phyloP scores from a whole-genome alignment of 2,329 filamentous ascomycete species.

The Aspergillus jensenii region DNA sequence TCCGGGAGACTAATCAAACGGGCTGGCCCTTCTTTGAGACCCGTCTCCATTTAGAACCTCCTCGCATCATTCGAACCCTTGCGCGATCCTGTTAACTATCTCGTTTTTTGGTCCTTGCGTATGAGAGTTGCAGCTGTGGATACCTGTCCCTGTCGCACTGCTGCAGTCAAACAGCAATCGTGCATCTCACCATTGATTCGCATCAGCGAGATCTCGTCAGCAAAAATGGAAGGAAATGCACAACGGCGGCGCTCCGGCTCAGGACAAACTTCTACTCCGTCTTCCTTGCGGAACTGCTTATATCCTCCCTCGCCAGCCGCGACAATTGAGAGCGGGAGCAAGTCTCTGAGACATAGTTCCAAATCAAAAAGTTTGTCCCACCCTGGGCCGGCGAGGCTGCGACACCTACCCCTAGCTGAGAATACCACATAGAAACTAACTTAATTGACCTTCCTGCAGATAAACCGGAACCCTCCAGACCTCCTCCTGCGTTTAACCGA shows the following conservation, averaged over 20 bases:
- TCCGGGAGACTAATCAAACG: constrained; percentile 9
- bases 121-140: constrained; percentile 13
- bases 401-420: constrained; percentile 2
- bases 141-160: constrained; percentile 17
- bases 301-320: constrained; percentile 26
- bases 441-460: constrained; percentile 15
- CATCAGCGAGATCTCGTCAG: constrained; percentile 17
- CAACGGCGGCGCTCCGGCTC: constrained; percentile 26
- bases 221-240: constrained; percentile 27
- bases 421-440: constrained; percentile 16
- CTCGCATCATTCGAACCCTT: constrained; percentile 18
- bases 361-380: constrained; percentile 24
- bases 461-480: constrained; percentile 25
- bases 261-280: constrained; percentile 23
- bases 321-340: constrained; percentile 16
- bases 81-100: constrained; percentile 11
- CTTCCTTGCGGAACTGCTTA: constrained; percentile 22
- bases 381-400: not conserved
- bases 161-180: constrained; percentile 22
- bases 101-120: constrained; percentile 7
- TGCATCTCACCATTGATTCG: constrained; percentile 28
- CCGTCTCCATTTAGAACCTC: constrained; percentile 3
- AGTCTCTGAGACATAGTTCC: constrained; percentile 20
- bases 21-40: constrained; percentile 12
- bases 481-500: constrained; percentile 32